These are phyloP conservation scores for Cutaneotrichosporon sp. DNA, from an alignment of 1,284 basidiomycete species.

Conservation along the genomic window DNA sequence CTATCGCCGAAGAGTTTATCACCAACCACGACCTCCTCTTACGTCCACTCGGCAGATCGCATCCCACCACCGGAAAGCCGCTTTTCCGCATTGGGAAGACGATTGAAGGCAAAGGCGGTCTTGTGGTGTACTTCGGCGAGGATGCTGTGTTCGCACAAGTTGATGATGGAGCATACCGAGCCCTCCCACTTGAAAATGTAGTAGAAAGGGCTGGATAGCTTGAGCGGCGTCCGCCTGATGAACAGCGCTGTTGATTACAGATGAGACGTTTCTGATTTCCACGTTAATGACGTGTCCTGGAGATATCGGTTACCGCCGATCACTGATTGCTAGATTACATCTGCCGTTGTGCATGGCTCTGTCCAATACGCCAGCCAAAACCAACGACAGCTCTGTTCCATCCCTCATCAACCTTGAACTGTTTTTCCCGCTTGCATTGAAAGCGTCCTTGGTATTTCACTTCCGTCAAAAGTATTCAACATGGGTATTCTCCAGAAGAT, in stretches of 20 bases:
- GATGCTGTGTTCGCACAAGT: slow-evolving; percentile 44
- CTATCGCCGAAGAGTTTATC: slow-evolving; percentile 82
- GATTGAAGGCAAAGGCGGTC: slow-evolving; percentile 74
- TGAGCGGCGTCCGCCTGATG: too few relatives aligned
- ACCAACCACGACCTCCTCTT: slow-evolving; percentile 80
- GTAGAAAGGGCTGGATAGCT: too few relatives aligned
- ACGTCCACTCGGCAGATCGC: slow-evolving; percentile 73
- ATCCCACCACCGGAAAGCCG: slow-evolving; percentile 76
- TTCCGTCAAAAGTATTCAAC: slow-evolving; percentile 6
- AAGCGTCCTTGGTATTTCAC: too few relatives aligned
- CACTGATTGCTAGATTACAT: too few relatives aligned
- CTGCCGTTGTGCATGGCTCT: too few relatives aligned
- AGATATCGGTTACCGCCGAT: neutral
- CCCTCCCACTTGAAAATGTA: slow-evolving; percentile 44
- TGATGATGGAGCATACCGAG: slow-evolving; percentile 40
- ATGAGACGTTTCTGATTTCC: too few relatives aligned
- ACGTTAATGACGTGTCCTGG: too few relatives aligned
- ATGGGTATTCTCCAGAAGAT: slow-evolving; percentile 96
- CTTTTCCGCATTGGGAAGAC: slow-evolving; percentile 73
- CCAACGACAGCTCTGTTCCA: neutral
- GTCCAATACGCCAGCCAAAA: neutral
- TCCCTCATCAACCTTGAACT: neutral
- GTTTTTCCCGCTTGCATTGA: too few relatives aligned
- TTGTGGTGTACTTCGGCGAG: slow-evolving; percentile 60
- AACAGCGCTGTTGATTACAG: too few relatives aligned